Conservation (phyloP, 768 basidiomycete species). For the Lentinula detonsa region DNA sequence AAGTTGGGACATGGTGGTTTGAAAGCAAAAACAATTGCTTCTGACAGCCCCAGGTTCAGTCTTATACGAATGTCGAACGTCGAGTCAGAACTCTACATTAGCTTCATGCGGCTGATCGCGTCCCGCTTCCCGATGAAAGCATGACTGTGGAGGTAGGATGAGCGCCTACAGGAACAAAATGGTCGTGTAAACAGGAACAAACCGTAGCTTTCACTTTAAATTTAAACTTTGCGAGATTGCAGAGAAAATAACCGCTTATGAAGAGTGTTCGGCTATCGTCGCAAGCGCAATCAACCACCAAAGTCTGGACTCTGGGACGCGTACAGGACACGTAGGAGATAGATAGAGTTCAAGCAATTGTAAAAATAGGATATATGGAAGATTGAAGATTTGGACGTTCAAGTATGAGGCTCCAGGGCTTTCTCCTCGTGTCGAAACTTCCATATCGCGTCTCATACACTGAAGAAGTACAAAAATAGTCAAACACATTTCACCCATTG, state of each 20-base stretch:
- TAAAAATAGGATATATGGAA: too few relatives aligned
- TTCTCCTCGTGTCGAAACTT: too few relatives aligned
- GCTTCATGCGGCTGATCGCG: neutral
- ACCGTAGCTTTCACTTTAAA: neutral
- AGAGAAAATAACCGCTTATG: neutral
- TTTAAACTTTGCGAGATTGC: constrained; percentile 5
- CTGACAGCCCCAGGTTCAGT: neutral
- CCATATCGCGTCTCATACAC: too few relatives aligned
- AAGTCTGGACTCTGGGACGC: neutral
- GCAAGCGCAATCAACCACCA: neutral
- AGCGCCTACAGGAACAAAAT: neutral
- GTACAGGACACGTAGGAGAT: neutral
- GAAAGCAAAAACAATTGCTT: neutral
- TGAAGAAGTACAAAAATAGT: too few relatives aligned
- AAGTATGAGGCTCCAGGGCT: neutral
- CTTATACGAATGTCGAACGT: neutral
- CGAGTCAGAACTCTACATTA: neutral
- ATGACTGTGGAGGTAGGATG: neutral
- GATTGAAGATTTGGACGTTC: neutral
- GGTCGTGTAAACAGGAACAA: too few relatives aligned
- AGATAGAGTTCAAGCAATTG: too few relatives aligned
- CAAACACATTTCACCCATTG: too few relatives aligned
- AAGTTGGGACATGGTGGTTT: constrained; percentile 2
- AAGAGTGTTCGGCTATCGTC: neutral
- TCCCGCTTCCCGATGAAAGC: neutral